Percentiles rank a stretch among this genome's conserved stretches.
Conservation (phyloP, 495 filamentous ascomycete species). For the Tirmania nivea region DNA sequence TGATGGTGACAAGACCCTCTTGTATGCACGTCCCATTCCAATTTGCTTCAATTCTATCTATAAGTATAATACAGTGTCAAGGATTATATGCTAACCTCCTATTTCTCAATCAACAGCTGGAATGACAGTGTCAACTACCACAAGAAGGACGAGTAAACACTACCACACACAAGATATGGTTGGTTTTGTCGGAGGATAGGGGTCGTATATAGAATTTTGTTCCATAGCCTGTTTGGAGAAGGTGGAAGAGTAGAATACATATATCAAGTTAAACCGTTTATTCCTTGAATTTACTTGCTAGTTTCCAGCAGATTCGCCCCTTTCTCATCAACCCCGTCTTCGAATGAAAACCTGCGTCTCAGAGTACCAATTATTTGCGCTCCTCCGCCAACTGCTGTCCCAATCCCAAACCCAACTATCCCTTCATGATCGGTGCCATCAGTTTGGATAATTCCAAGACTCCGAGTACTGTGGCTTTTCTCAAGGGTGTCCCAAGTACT, state of each 20-base stretch:
- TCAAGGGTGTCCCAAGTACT: neutral
- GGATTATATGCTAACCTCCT: neutral
- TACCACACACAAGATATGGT: neutral
- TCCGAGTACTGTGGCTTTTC: neutral
- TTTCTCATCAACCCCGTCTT: neutral
- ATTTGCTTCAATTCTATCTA: slow-evolving; percentile 1
- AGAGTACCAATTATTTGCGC: neutral
- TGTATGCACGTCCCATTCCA: slow-evolving; percentile 26
- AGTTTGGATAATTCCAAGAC: neutral
- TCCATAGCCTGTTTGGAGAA: too few species aligned
- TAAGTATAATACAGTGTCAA: slow-evolving; percentile 62
- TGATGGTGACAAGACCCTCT: slow-evolving; percentile 64
- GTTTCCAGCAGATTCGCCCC: neutral
- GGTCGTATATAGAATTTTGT: too few species aligned
- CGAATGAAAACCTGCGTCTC: neutral
- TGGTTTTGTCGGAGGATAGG: too few species aligned
- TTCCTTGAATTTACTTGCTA: neutral
- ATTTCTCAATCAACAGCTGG: slow-evolving; percentile 40
- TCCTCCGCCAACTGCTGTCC: neutral
- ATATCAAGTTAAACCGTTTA: too few species aligned
- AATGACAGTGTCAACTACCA: slow-evolving; percentile 88
- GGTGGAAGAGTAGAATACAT: too few species aligned
- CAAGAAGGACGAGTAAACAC: slow-evolving; percentile 44
- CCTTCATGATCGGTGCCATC: neutral
- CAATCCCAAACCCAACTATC: neutral